Conservation (phyloP, 495 filamentous ascomycete genomes). For the Trypethelium eluteriae region DNA sequence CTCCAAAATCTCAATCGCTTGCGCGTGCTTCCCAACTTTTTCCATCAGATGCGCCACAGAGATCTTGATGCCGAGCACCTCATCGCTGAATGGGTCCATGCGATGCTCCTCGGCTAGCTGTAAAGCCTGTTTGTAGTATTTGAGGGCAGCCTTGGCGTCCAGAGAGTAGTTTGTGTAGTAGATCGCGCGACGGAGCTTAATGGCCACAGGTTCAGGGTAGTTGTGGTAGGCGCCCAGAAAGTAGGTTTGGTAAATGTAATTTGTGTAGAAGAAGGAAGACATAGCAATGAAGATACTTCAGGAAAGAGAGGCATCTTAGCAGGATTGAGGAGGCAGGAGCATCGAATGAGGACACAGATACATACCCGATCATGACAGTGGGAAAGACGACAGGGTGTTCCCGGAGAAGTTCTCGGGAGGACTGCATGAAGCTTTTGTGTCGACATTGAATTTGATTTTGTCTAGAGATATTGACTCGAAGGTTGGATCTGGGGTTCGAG, state of each 20-base stretch:
- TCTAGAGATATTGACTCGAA: background rate
- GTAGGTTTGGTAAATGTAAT: conserved; percentile 60
- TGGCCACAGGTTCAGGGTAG: conserved; percentile 73
- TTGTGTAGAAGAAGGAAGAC: conserved; percentile 46
- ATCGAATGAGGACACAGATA: background rate
- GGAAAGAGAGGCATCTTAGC: background rate
- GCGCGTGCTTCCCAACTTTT: conserved; percentile 55
- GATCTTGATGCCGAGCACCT: conserved; percentile 81
- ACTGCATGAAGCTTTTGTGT: conserved; percentile 1
- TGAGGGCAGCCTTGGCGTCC: conserved; percentile 64
- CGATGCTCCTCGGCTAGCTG: conserved; percentile 57
- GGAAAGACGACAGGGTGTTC: background rate
- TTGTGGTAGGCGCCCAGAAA: conserved; percentile 59
- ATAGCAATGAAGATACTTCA: conserved; percentile 40
- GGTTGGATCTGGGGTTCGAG: background rate
- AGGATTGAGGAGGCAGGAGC: background rate
- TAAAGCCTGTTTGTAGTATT: conserved; percentile 73
- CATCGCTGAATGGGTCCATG: conserved; percentile 82
- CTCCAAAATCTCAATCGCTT: conserved; percentile 69
- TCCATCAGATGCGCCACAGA: conserved; percentile 72
- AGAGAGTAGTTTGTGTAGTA: conserved; percentile 73
- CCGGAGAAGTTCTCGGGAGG: background rate
- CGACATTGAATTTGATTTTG: background rate
- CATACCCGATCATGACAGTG: conserved; percentile 3
- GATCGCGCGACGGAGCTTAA: conserved; percentile 72